Base-by-base conservation (phyloP, 164 flowering plant genomes). In the Warburgia ugandensis region DNA sequence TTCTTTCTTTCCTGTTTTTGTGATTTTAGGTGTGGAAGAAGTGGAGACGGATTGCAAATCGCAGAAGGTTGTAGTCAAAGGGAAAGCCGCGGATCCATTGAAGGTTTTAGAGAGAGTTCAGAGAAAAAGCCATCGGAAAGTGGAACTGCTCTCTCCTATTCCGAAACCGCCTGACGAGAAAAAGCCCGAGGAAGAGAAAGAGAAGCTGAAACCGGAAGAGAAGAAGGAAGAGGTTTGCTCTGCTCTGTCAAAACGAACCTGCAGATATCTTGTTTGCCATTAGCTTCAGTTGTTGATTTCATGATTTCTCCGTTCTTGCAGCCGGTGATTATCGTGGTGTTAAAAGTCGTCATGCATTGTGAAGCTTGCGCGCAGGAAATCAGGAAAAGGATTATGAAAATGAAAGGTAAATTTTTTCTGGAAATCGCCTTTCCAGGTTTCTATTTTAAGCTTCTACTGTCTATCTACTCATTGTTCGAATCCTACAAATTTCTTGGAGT, bases 391-490 rank as follows among this genome's bases (percentile, higher is more conserved):
- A 90, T 90, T 5, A 62, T 23, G 52, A 76, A 75, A 60, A 90
- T 90, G 83, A 80, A 86, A 82, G 95, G 97, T 81, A n/a, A 11
- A 5, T n/a, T n/a, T n/a, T n/a, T n/a, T n/a, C n/a, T n/a, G n/a
- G n/a, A n/a, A n/a, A n/a, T n/a, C n/a, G n/a, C n/a, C n/a, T n/a
- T n/a, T n/a, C n/a, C n/a, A n/a, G n/a, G n/a, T n/a, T n/a, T n/a
- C n/a, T n/a, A n/a, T n/a, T n/a, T n/a, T n/a, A n/a, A n/a, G n/a
- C n/a, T 16, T 16, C 7, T 22, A n/a, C 20, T 39, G 20, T n/a
- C n/a, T n/a, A n/a, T n/a, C n/a, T n/a, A n/a, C n/a, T n/a, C n/a
- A n/a, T n/a, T n/a, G n/a, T n/a, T n/a, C n/a, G n/a, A n/a, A n/a
- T n/a, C n/a, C n/a, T n/a, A n/a, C n/a, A n/a, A n/a, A n/a, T n/a